phyloP scores from a whole-genome alignment of 129 eudicot species.

The Flaveria linearis region DNA sequence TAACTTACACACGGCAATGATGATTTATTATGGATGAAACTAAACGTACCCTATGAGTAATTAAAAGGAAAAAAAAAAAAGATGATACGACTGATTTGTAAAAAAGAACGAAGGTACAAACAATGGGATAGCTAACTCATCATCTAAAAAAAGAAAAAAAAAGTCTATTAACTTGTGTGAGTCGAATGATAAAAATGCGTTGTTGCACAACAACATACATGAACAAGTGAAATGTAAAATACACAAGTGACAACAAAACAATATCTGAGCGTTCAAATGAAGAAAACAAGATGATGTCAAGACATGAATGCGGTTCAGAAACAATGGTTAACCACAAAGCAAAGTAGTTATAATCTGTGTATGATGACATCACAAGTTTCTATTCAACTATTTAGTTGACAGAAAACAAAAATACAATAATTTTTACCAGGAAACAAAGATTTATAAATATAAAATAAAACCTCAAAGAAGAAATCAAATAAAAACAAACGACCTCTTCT shows the following conservation, averaged over 20 bases:
- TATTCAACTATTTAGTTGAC: conserved; percentile 27
- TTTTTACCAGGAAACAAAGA: conserved; percentile 14
- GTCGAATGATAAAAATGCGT: no score
- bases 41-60: no score
- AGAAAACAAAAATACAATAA: conserved; percentile 20
- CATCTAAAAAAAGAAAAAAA: no score
- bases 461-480: conserved; percentile 30
- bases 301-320: conserved; percentile 6
- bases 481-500: conserved; percentile 4
- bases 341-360: conserved; percentile 14
- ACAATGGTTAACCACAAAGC: conserved; percentile 30
- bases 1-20: no score
- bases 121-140: no score
- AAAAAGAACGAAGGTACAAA: no score
- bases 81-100: no score
- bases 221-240: neutral
- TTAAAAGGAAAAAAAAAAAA: no score
- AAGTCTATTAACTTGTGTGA: no score
- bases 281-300: neutral
- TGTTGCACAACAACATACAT: neutral
- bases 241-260: neutral
- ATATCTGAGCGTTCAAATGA: neutral
- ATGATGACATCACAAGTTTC: conserved; percentile 24
- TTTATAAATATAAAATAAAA: neutral
- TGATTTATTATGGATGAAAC: no score